Evolutionary conservation across 2,329 filamentous ascomycete genomes (phyloP).

Genomic region (Apiospora pterosperma): DNA sequence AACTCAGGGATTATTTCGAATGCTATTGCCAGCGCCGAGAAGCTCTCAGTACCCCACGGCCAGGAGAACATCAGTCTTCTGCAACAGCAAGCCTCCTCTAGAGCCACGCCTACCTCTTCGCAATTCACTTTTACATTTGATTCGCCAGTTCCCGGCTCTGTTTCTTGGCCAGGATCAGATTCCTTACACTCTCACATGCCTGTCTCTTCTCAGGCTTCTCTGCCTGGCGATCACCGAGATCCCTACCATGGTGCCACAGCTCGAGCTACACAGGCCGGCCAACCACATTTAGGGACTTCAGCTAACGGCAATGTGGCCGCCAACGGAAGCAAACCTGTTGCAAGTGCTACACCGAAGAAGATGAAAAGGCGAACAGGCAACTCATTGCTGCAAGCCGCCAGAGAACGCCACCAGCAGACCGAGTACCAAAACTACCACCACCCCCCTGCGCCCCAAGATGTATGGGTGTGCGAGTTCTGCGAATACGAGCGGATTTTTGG

Average conservation of each 20-base stretch:
- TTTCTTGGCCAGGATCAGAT: conserved; percentile 67
- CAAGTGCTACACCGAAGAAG: conserved; percentile 45
- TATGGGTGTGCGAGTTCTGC: conserved; percentile 98
- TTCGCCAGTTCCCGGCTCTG: conserved; percentile 77
- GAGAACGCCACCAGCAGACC: conserved; percentile 73
- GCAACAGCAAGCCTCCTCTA: conserved; percentile 63
- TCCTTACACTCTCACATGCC: conserved; percentile 28
- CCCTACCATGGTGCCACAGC: conserved; percentile 11
- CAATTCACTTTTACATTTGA: conserved; percentile 98
- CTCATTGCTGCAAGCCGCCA: conserved; percentile 71
- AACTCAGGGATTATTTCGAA: conserved; percentile 79
- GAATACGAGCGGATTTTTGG: conserved; percentile 97
- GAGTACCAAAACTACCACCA: conserved; percentile 73
- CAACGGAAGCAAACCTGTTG: conserved; percentile 24
- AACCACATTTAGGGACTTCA: conserved; percentile 12
- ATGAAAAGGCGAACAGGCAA: conserved; percentile 63
- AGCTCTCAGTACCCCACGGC: conserved; percentile 58
- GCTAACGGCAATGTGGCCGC: conserved; percentile 11
- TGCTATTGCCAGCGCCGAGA: conserved; percentile 86
- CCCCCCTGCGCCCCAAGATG: conserved; percentile 66
- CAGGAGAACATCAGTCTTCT: conserved; percentile 79
- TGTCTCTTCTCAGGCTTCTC: conserved; percentile 14
- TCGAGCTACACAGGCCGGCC: conserved; percentile 14
- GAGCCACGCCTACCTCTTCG: conserved; percentile 61
- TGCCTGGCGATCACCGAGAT: conserved; percentile 13